Percentiles rank a stretch among this genome's conserved stretches.
Evolutionary conservation across 306 rosid genomes (phyloP).

Genomic region (Astragalus glycyphyllos): DNA sequence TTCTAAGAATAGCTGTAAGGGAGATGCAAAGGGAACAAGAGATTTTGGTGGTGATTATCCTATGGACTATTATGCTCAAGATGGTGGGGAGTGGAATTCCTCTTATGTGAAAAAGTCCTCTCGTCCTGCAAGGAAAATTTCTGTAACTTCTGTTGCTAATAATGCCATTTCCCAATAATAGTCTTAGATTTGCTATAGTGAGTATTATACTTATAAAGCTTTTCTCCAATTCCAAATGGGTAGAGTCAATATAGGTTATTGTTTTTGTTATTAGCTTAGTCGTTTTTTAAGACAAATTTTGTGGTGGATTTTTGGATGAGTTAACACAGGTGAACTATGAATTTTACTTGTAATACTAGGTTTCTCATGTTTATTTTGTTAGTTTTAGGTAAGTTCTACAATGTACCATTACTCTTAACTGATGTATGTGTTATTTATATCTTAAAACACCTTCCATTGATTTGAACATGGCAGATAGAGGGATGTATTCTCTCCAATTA

Average conservation of each 20-base stretch:
- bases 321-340: not conserved
- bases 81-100: conserved; percentile 96
- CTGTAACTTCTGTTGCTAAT: conserved; percentile 37
- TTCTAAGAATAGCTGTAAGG: conserved; percentile 29
- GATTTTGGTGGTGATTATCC: conserved; percentile 81
- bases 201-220: not conserved
- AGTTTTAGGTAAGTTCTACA: too few species aligned
- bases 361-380: too few species aligned
- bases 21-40: conserved; percentile 21
- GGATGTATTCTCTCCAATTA: too few species aligned
- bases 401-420: too few species aligned
- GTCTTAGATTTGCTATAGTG: conserved; percentile 16
- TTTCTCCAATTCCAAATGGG: not conserved
- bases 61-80: conserved; percentile 93
- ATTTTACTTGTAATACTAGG: too few species aligned
- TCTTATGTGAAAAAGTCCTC: conserved; percentile 64
- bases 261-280: conserved; percentile 13
- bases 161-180: conserved; percentile 27
- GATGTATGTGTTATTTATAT: too few species aligned
- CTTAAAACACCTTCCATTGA: too few species aligned
- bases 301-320: not conserved
- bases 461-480: too few species aligned
- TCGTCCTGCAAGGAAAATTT: conserved; percentile 57
- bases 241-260: not conserved
- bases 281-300: not conserved